A percentile compares a stretch with the other conserved stretches of the same genome.
Evolutionary conservation across 768 basidiomycete species (phyloP).

Genomic region (Tephrocybe sp.): DNA sequence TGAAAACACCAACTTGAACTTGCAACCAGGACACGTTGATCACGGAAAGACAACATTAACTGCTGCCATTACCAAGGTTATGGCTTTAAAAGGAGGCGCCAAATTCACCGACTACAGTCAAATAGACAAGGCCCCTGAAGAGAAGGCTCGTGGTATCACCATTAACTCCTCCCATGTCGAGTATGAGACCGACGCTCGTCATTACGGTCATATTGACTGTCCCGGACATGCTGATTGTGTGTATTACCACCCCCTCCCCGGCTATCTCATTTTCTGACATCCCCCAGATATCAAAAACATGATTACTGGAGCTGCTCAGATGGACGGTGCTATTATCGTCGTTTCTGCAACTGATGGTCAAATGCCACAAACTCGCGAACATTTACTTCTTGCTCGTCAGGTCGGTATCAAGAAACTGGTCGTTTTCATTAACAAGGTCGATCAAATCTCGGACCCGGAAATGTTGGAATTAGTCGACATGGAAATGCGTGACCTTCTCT

Average conservation of each 20-base stretch:
- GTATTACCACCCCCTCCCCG: constrained; percentile 23
- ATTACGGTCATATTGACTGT: constrained; percentile 98
- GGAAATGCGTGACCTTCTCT: constrained; percentile 97
- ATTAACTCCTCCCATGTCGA: constrained; percentile 99
- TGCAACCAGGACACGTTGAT: constrained; percentile 78
- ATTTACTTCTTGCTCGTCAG: constrained; percentile 94
- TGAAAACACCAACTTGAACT: not conserved
- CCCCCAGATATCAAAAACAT: constrained; percentile 89
- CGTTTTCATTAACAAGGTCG: constrained; percentile 99
- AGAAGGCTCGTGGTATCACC: constrained; percentile 99
- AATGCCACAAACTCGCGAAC: constrained; percentile 99
- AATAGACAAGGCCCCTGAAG: constrained; percentile 99
- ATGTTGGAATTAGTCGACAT: constrained; percentile 99
- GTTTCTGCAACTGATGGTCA: constrained; percentile 99
- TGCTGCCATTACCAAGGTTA: constrained; percentile 92
- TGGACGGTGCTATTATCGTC: constrained; percentile 95
- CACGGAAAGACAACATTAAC: constrained; percentile 98
- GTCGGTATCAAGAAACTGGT: constrained; percentile 97
- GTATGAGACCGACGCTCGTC: constrained; percentile 86
- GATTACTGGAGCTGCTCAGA: constrained; percentile 98
- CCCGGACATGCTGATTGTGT: constrained; percentile 93
- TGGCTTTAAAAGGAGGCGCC: constrained; percentile 71
- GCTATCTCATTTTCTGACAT: constrained; percentile 4
- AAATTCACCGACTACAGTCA: constrained; percentile 94
- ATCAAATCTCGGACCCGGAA: constrained; percentile 93